A percentile compares a stretch with the other conserved stretches of the same genome.
Conservation (phyloP, 2,329 filamentous ascomycete genomes). For the Xenoacremonium recifei region DNA sequence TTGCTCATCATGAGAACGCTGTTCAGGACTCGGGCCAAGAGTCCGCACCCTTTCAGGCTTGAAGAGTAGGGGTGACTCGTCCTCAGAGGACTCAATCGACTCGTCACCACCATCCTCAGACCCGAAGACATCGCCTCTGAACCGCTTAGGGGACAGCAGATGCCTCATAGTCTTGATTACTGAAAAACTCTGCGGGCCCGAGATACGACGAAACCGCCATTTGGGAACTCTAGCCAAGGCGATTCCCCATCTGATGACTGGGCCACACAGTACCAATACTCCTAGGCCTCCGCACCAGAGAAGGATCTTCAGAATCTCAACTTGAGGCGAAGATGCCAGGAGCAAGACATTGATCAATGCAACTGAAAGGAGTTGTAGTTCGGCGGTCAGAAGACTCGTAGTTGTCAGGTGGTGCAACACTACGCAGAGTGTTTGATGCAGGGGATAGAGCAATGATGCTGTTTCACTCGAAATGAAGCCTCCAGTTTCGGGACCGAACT, state of each 20-base stretch:
- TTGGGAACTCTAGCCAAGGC: constrained; percentile 83
- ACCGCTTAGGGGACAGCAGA: constrained; percentile 44
- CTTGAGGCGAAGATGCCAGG: constrained; percentile 77
- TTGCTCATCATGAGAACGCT: constrained; percentile 3
- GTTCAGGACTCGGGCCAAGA: constrained; percentile 19
- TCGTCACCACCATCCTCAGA: constrained; percentile 33
- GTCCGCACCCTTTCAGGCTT: constrained; percentile 29
- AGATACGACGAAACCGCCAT: constrained; percentile 75
- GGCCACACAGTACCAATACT: constrained; percentile 69
- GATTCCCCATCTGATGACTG: constrained; percentile 80
- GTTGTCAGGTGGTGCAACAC: constrained; percentile 80
- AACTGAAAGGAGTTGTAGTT: constrained; percentile 83
- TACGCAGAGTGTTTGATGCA: constrained; percentile 75
- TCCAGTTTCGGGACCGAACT: constrained; percentile 33
- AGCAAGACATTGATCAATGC: constrained; percentile 79
- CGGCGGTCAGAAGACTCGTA: constrained; percentile 81
- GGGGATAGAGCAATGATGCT: constrained; percentile 69
- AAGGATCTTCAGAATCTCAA: constrained; percentile 78
- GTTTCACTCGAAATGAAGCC: constrained; percentile 51
- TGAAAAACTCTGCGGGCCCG: constrained; percentile 33
- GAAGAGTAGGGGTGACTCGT: constrained; percentile 24
- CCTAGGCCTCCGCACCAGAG: constrained; percentile 82
- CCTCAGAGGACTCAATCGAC: constrained; percentile 29
- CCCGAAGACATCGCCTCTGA: constrained; percentile 40
- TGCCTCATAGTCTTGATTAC: constrained; percentile 39